Conservation (phyloP, 2,329 filamentous ascomycete genomes). For the Pezicula neosporulosa region DNA sequence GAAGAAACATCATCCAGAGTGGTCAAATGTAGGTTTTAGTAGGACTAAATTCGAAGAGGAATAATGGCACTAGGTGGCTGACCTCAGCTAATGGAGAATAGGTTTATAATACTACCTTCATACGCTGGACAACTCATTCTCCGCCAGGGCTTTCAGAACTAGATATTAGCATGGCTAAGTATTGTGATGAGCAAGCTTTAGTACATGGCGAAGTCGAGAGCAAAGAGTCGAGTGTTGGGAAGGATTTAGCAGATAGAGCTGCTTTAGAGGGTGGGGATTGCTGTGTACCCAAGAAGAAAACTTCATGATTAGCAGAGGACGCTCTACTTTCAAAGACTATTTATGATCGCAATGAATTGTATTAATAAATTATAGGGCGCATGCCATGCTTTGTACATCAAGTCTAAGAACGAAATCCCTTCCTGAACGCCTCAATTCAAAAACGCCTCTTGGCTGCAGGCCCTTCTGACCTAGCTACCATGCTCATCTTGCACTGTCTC, state of each 20-base stretch:
- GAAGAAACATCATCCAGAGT: constrained; percentile 71
- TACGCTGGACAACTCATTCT: constrained; percentile 71
- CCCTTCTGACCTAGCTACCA: not conserved
- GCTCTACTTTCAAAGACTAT: not conserved
- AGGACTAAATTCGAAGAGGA: not conserved
- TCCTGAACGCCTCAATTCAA: constrained; percentile 5
- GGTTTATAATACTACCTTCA: constrained; percentile 68
- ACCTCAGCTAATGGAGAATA: constrained; percentile 23
- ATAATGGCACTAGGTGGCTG: not conserved
- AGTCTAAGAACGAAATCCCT: not conserved
- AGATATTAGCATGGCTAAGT: constrained; percentile 57
- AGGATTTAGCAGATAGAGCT: constrained; percentile 44
- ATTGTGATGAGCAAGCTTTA: constrained; percentile 57
- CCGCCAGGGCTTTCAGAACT: constrained; percentile 62
- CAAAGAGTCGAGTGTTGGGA: constrained; percentile 27
- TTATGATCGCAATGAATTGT: not conserved
- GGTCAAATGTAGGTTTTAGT: constrained; percentile 58
- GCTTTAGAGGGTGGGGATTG: constrained; percentile 47
- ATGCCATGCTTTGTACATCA: constrained; percentile 2
- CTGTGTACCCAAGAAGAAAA: constrained; percentile 44
- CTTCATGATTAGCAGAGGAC: constrained; percentile 8
- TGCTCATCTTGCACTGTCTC: not conserved
- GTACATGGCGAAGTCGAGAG: constrained; percentile 49
- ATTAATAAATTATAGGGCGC: not conserved
- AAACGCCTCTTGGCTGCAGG: not conserved